Conservation (phyloP, 352 stramenopile genomes). For the Phytopythium ostracodes region DNA sequence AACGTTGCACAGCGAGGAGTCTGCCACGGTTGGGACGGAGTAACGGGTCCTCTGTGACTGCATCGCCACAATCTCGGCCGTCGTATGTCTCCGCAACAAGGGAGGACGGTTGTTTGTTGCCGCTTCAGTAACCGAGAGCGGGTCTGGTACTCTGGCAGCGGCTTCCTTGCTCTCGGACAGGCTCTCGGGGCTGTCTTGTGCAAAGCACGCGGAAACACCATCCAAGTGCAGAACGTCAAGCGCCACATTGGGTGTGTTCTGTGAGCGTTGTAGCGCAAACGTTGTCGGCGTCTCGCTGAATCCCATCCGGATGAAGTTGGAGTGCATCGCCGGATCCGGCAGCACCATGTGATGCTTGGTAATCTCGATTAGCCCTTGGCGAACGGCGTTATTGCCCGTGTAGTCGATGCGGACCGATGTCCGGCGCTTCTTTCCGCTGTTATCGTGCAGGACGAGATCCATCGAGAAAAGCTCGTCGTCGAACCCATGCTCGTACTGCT, state of each 20-base stretch:
- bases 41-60: constrained; percentile 61
- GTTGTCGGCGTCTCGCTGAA: constrained; percentile 71
- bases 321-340: constrained; percentile 74
- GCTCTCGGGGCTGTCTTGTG: constrained; percentile 20
- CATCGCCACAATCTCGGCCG: constrained; percentile 67
- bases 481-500: constrained; percentile 82
- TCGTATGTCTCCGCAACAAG: constrained; percentile 43
- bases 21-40: constrained; percentile 25
- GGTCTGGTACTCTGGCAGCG: constrained; percentile 12
- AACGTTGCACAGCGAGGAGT: constrained; percentile 35
- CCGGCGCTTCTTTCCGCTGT: constrained; percentile 27
- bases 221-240: constrained; percentile 74
- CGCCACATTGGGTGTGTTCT: constrained; percentile 72
- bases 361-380: constrained; percentile 74
- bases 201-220: constrained; percentile 47
- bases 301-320: constrained; percentile 77
- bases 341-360: constrained; percentile 75
- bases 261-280: constrained; percentile 72
- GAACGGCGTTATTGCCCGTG: constrained; percentile 60
- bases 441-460: constrained; percentile 72
- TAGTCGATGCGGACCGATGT: constrained; percentile 54
- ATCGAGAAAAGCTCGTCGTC: constrained; percentile 78
- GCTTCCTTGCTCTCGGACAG: constrained; percentile 16
- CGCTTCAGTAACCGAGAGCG: background rate
- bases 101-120: constrained; percentile 10